These are phyloP conservation scores for Clitoria ternatea DNA, from an alignment of 306 rosid genomes.

Conservation along the genomic window DNA sequence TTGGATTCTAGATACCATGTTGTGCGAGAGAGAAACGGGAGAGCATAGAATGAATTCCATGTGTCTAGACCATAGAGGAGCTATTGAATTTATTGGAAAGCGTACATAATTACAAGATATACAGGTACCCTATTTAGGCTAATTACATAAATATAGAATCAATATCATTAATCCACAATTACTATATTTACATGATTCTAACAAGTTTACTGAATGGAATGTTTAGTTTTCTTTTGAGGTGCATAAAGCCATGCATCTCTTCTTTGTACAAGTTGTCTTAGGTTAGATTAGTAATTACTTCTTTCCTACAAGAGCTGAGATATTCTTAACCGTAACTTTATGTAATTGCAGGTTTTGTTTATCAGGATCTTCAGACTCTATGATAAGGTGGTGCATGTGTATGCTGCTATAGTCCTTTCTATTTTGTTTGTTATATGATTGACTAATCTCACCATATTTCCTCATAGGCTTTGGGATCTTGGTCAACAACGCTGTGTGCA, in stretches of 20 bases:
- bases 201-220: not conserved
- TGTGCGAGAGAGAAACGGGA: too few species aligned
- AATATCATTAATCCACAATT: too few species aligned
- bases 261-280: not conserved
- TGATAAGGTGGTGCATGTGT: conserved; percentile 50
- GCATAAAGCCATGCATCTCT: not conserved
- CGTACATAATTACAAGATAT: too few species aligned
- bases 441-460: conserved; percentile 10
- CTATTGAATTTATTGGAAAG: too few species aligned
- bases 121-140: too few species aligned
- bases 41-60: too few species aligned
- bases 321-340: conserved; percentile 3
- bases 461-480: conserved; percentile 81
- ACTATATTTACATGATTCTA: too few species aligned
- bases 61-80: too few species aligned
- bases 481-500: conserved; percentile 88
- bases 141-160: too few species aligned
- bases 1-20: too few species aligned
- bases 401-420: not conserved
- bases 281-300: not conserved
- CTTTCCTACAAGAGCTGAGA: not conserved
- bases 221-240: not conserved
- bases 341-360: conserved; percentile 69
- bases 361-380: conserved; percentile 88
- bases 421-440: not conserved